These are phyloP conservation scores for Butyriboletus appendiculatus DNA, from an alignment of 1,284 basidiomycete species.

Conservation along the genomic window DNA sequence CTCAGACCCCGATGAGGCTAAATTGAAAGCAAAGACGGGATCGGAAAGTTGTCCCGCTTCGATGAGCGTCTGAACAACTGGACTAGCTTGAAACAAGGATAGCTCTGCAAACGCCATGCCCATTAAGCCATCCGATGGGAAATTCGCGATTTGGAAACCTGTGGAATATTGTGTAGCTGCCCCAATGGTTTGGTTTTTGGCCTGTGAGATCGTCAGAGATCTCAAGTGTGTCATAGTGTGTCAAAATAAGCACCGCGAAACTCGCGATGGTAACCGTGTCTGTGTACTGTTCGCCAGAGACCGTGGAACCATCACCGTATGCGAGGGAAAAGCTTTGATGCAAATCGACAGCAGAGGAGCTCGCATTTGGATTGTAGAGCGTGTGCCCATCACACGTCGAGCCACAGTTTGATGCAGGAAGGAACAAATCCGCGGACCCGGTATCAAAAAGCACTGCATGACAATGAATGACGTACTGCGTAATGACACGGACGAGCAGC, in stretches of 20 bases:
- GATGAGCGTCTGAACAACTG: slow-evolving; percentile 28
- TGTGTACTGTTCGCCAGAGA: slow-evolving; percentile 34
- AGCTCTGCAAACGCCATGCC: slow-evolving; percentile 29
- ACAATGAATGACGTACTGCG: not conserved
- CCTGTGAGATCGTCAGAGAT: slow-evolving; percentile 13
- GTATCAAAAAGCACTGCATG: slow-evolving; percentile 46
- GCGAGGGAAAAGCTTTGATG: slow-evolving; percentile 27
- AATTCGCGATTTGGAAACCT: slow-evolving; percentile 11
- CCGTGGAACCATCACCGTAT: slow-evolving; percentile 39
- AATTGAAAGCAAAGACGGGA: slow-evolving; percentile 43
- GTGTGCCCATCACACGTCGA: slow-evolving; percentile 38
- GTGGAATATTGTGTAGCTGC: slow-evolving; percentile 25
- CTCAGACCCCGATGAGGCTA: slow-evolving; percentile 41
- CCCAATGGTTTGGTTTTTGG: slow-evolving; percentile 25
- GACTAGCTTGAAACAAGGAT: slow-evolving; percentile 14
- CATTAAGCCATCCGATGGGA: slow-evolving; percentile 27
- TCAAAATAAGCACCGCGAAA: slow-evolving; percentile 10
- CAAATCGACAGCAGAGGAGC: slow-evolving; percentile 34
- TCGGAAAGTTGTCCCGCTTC: slow-evolving; percentile 29
- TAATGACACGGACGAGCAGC: not conserved
- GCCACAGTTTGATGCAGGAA: slow-evolving; percentile 30
- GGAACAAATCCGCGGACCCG: slow-evolving; percentile 42
- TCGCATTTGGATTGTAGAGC: slow-evolving; percentile 34
- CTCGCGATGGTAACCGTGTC: slow-evolving; percentile 37
- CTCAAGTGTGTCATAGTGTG: not conserved